Conservation (phyloP, 1,284 basidiomycete species). For the Phellopilus nigrolimitatus region DNA sequence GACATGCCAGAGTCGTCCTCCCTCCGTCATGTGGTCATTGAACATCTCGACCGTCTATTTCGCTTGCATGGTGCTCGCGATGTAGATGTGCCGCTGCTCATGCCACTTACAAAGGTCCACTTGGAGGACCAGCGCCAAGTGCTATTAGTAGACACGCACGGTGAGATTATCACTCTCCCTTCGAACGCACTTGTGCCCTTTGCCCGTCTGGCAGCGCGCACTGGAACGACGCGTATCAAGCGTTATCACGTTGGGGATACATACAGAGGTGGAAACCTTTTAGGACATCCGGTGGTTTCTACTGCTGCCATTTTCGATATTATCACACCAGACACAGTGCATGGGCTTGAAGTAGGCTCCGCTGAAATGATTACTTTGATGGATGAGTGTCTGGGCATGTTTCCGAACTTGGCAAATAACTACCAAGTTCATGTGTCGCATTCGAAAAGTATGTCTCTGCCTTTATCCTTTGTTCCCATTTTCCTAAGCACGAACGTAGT, state of each 20-base stretch:
- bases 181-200: constrained; percentile 79
- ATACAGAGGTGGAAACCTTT: constrained; percentile 55
- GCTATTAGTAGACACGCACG: constrained; percentile 76
- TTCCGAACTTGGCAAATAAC: constrained; percentile 58
- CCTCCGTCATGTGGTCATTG: constrained; percentile 73
- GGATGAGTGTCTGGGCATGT: constrained; percentile 60
- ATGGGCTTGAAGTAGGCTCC: constrained; percentile 56
- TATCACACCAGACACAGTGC: constrained; percentile 63
- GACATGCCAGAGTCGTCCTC: constrained; percentile 70
- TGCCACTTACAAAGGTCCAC: constrained; percentile 57
- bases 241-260: constrained; percentile 80
- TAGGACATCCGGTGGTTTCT: constrained; percentile 65
- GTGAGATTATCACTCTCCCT: constrained; percentile 78
- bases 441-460: constrained; percentile 50
- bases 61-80: constrained; percentile 88
- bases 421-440: constrained; percentile 76
- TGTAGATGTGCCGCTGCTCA: constrained; percentile 76
- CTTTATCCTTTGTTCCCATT: neutral
- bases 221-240: constrained; percentile 77
- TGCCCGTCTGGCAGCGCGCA: constrained; percentile 78
- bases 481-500: constrained; percentile 38
- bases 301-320: constrained; percentile 79
- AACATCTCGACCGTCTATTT: constrained; percentile 74
- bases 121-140: constrained; percentile 61
- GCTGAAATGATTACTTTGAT: constrained; percentile 68